Evolutionary conservation across 768 basidiomycete species (phyloP), one percentile per base, ranked within the genome.

Genomic region (Ramaria rubella): DNA sequence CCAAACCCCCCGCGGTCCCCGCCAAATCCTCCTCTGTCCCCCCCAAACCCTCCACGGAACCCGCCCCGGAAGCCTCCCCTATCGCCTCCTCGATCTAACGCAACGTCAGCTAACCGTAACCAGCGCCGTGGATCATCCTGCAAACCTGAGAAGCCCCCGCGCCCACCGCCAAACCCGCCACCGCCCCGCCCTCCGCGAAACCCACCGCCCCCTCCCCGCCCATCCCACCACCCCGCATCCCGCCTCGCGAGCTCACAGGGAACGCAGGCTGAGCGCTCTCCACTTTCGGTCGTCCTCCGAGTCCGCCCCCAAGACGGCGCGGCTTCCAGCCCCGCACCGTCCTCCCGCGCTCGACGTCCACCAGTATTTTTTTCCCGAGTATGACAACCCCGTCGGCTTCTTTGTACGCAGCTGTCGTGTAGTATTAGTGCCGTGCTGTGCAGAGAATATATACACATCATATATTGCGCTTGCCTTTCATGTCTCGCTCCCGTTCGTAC

Each of bases 381-480:
- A 99, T 92, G 60, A 93, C 90, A 43, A 99, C 80, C 23, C 94
- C 91, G 65, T 98, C 95, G 19, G 94, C 97, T 69, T 98, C 96
- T 73, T 98, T 98, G 80, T 98, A 99, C 14, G 95, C 96, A 61
- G 87, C 87, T 89, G 58, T 45, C 40, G 56, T 55, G 61, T 53
- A 33, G 30, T 51, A 31, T n/a, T 51, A 31, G n/a, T n/a, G 36
- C n/a, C n/a, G 36, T 38, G 36, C n/a, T 38, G 36, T 38, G n/a
- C n/a, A 38, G 36, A 38, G n/a, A 38, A n/a, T 11, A 38, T 38
- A 38, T 11, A 38, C 36, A 38, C n/a, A n/a, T 17, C 15, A 14
- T 27, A n/a, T n/a, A n/a, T n/a, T n/a, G n/a, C n/a, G n/a, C n/a
- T n/a, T 69, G 94, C 94, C 94, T 82, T 98, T 98, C 96, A 99